Evolutionary conservation across 2,329 filamentous ascomycete genomes (phyloP).

Genomic region (Calonectria hongkongensis): DNA sequence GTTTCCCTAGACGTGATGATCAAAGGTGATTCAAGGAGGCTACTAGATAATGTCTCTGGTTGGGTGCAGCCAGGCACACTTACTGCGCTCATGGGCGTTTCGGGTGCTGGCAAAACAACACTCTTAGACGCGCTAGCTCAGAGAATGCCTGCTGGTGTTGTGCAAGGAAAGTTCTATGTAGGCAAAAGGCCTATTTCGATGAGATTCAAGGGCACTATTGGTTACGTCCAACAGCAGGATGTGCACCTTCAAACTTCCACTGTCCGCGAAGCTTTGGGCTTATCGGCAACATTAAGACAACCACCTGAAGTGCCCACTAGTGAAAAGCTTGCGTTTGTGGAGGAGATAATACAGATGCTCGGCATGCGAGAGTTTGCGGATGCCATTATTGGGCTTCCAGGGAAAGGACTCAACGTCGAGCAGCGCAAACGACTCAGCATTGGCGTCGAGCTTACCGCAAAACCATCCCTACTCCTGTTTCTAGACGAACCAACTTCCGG

Average conservation of each 20-base stretch:
- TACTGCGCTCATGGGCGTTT: constrained; percentile 79
- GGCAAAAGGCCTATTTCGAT: constrained; percentile 77
- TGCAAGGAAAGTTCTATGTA: too few species aligned
- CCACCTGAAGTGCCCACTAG: constrained; percentile 63
- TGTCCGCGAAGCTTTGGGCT: constrained; percentile 63
- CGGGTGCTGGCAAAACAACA: constrained; percentile 77
- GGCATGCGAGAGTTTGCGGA: constrained; percentile 74
- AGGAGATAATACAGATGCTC: constrained; percentile 72
- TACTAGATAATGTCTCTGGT: constrained; percentile 82
- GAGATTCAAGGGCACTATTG: constrained; percentile 83
- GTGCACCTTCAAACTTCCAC: constrained; percentile 66
- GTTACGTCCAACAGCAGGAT: constrained; percentile 83
- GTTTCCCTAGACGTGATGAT: constrained; percentile 86
- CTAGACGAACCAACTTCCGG: constrained; percentile 74
- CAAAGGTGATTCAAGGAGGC: constrained; percentile 76
- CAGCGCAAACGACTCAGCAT: constrained; percentile 72
- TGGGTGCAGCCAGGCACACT: constrained; percentile 85
- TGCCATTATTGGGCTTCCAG: constrained; percentile 68
- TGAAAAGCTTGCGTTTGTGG: constrained; percentile 72
- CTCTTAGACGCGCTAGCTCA: constrained; percentile 79
- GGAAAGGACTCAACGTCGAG: constrained; percentile 68
- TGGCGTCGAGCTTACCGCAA: constrained; percentile 66
- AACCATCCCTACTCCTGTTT: constrained; percentile 69
- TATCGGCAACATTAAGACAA: constrained; percentile 68
- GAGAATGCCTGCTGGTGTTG: not conserved